Base-by-base conservation (phyloP, 306 rosid species). In the Rosa persica region DNA sequence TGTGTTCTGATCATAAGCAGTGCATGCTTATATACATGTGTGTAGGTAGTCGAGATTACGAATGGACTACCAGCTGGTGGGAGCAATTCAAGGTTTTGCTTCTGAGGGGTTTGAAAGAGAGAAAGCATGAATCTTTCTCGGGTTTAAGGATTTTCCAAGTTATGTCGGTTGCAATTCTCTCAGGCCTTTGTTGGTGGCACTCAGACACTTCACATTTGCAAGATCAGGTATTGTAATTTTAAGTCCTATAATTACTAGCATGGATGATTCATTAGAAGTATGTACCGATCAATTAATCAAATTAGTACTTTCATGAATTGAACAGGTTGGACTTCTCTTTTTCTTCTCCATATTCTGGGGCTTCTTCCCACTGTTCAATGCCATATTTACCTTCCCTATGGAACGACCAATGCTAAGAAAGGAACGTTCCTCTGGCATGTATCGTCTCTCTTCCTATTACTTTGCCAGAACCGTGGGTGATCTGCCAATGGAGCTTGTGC, bases 321-420 rank as follows among this genome's bases (percentile, higher is more conserved):
- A 60, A 84, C 95, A 93, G 98, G 91, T 93, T 22, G 93, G 98
- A 76, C 90, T 93, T 17, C 89, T 93, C 17, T 93, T 93, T 89
- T 93, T 93, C 92, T 93, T 90, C 95, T 87, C 98, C 55, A 90
- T 91, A 82, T 91, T 93, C 80, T 91, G 95, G 98, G 97, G 98
- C 60, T 91, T 90, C 83, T 91, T 89, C 81, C 98, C 98, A 20
- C 88, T 93, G n/a, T 91, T 87, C 70, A 91, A 85, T 70, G 95
- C 98, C 79, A 90, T 91, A 74, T 93, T 93, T 68, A 85, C 92
- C 5, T 93, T 93, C 62, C 98, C 98, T 8, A 70, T 85, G 71
- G 98, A 91, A 80, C 81, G 89, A 72, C 97, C 98, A 73, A 88
- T 93, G 97, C 87, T 93, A 39, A 81, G 60, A 74, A 93, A 90